Base-by-base conservation (phyloP, 306 rosid genomes). In the Purshia tridentata region DNA sequence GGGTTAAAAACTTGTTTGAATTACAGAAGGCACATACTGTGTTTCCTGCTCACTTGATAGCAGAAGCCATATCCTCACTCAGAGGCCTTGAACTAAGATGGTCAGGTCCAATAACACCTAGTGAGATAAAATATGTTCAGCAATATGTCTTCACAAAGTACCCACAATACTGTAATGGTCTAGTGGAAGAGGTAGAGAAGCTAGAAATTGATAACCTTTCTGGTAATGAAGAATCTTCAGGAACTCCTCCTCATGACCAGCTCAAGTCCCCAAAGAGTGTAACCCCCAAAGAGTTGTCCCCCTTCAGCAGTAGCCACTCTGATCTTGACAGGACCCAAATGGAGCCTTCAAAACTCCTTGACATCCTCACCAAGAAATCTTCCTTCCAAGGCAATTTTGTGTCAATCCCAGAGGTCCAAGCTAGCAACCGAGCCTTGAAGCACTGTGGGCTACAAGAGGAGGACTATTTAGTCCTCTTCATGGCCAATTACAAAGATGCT, bases 41-140 rank as follows among this genome's bases (percentile, higher is more conserved):
- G 80, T 82, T 90, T 59, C 96, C 96, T 14, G 76, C 96, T 66
- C 88, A 90, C 80, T 82, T 90, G 79, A 80, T 88, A 71, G 96
- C 92, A 18, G 92, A 90, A 85, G 93, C 91, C 57, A 88, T 90
- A 54, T 90, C 97, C 71, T 84, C 83, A 2, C 84, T 90, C 59
- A 86, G 73, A 3, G 92, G 88, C 48, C 86, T 92, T 59, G 98
- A 88, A 68, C 73, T 93, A 8, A 87, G 93, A 85, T 93, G 95
- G 91, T 93, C 98, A 19, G 98, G 93, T 57, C 98, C 96, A 14
- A 90, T 90, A 72, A 93, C 98, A 23, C 92, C 86, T 63, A 88
- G 84, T 53, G 98, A 93, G 81, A 93, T 75, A 84, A 85, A 82
- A 67, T 93, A 90, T 81, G 97, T 93, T 54, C 91, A 87, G 53